Evolutionary conservation across 306 rosid genomes (phyloP), one percentile per base, ranked within the genome.

Genomic region (Cucurbita pepo): DNA sequence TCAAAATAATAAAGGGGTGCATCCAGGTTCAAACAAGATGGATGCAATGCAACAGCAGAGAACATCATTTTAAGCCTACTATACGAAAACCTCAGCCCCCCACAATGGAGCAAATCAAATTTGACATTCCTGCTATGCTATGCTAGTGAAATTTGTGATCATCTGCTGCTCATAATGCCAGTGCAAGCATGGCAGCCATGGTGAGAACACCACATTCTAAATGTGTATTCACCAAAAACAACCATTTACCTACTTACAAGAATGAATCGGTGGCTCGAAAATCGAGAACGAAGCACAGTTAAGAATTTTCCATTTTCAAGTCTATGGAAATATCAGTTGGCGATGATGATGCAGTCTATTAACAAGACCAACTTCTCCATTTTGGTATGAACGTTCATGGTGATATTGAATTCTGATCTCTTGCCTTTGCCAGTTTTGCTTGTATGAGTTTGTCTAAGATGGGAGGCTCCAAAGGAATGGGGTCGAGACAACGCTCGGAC

Each of bases 401-500:
- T 81, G 89, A 54, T 73, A 45, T 56, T 73, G 86, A 71, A 63
- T 56, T 82, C 72, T 77, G 89, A 56, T 88, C 87, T 78, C 63
- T 80, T 40, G 86, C 76, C 77, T 87, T 90, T 15, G 86, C 85
- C 88, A 89, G 78, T 85, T 94, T 94, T 12, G 90, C 84, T 76
- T 83, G 95, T 87, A 86, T 77, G 65, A 90, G 98, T 77, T 82
- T 90, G 86, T 90, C 97, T 77, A 94, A 77, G 71, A 94, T 94
- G 73, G 96, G 90, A 63, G 91, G 89, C 75, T 90, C 97, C 77
- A 94, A 77, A 38, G 94, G 95, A 80, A 81, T 81, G 55, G 97
- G 89, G 66, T 94, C 98, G 10, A 94, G 97, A 79, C 97, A 87
- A 63, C 98, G 92, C 82, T 94, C 96, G 40, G 96, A 87, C 13